A percentile compares a stretch with the other conserved stretches of the same genome.
Evolutionary conservation across 2,329 filamentous ascomycete species (phyloP).

Genomic region (Beauveria asiatica): DNA sequence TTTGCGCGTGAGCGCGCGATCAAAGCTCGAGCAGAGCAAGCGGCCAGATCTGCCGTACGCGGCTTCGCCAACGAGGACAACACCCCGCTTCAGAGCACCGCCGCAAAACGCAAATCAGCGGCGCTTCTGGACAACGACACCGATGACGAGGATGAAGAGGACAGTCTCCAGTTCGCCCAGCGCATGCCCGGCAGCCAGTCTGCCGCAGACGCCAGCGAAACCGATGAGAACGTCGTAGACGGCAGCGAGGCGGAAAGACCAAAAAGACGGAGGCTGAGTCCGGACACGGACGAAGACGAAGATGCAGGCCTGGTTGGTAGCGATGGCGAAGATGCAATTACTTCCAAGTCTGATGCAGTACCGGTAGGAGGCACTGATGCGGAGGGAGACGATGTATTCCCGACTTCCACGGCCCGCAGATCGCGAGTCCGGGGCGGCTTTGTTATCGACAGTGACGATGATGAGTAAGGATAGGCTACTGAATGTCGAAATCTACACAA

Average conservation of each 20-base stretch:
- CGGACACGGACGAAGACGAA: constrained; percentile 20
- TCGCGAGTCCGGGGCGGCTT: constrained; percentile 44
- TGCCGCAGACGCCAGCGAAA: constrained; percentile 16
- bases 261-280: constrained; percentile 29
- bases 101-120: constrained; percentile 22
- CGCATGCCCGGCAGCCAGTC: constrained; percentile 19
- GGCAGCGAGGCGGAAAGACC: constrained; percentile 26
- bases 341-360: constrained; percentile 12
- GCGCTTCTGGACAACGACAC: constrained; percentile 20
- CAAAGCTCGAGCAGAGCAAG: constrained; percentile 42
- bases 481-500: too few relatives aligned
- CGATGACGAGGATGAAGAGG: constrained; percentile 19
- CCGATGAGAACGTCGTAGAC: constrained; percentile 22
- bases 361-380: constrained; percentile 14
- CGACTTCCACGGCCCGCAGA: constrained; percentile 28
- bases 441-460: constrained; percentile 51
- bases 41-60: constrained; percentile 20
- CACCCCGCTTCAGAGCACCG: not conserved
- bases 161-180: constrained; percentile 16
- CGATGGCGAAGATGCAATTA: constrained; percentile 14
- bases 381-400: constrained; percentile 34
- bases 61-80: constrained; percentile 11
- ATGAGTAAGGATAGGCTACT: constrained; percentile 27
- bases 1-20: constrained; percentile 61
- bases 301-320: constrained; percentile 19